Base-by-base conservation (phyloP, 495 filamentous ascomycete genomes). In the Polyplosphaeria fusca region DNA sequence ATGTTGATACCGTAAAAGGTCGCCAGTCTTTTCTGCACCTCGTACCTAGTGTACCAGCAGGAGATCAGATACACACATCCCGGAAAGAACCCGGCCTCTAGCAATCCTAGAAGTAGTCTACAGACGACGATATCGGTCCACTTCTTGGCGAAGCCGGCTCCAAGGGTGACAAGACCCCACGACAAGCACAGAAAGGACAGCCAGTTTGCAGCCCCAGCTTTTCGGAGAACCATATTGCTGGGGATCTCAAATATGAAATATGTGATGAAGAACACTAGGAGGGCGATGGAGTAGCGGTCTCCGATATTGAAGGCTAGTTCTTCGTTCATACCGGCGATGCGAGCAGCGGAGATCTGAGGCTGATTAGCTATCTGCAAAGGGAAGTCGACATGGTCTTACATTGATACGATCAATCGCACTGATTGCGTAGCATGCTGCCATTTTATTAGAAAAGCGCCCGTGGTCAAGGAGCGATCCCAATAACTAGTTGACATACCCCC, bases 181-280 rank as follows among this genome's bases (percentile, higher is more conserved):
- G 0, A 58, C 67, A 7, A 74, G 76, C 76, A 76, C 78, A 2
- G 77, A 61, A 4, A 59, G 0, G 74, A 59, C 12, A 87, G 63
- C 55, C 83, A 83, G 1, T 72, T 65, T 0, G 81, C 73, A 0
- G 84, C 83, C 0, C 83, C 83, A 18, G 86, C 53, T 57, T 81
- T 82, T 5, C 83, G 76, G 13, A 78, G 71, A 0, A 85, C 53
- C 25, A 85, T 66, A 0, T 82, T 79, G 63, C 74, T 70, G 0
- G 81, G 81, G 4, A 81, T 76, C 61, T 87, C 82, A 65, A 82
- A 83, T 54, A 85, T 26, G 23, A 83, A 68, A 57, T 86, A 87
- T n/a, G 83, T 75, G 16, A 82, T 71, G 70, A 85, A 87, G 73
- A 87, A 86, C 59, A 85, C 75, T 37, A 86, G 68, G 14, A 80